These are phyloP conservation scores for Leptodontidium sp. DNA, from an alignment of 2,329 filamentous ascomycete species.

Conservation along the genomic window DNA sequence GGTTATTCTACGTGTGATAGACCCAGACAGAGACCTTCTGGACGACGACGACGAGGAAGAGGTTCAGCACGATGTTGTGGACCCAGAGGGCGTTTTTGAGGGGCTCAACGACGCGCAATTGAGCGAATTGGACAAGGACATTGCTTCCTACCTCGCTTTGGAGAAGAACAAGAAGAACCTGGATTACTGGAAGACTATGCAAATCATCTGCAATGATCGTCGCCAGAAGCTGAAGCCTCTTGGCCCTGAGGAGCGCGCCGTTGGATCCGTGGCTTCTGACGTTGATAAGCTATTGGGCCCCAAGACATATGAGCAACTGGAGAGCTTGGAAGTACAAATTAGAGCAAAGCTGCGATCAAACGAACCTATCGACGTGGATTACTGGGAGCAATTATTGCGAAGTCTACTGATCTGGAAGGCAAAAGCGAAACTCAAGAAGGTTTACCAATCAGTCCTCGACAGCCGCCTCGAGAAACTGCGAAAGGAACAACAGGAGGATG, in stretches of 20 bases:
- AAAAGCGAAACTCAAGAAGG: conserved; percentile 80
- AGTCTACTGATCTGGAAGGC: conserved; percentile 92
- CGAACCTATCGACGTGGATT: conserved; percentile 90
- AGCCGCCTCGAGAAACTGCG: conserved; percentile 72
- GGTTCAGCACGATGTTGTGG: conserved; percentile 75
- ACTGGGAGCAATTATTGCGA: conserved; percentile 92
- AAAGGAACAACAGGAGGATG: conserved; percentile 73
- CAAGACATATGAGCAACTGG: conserved; percentile 88
- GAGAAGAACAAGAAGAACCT: conserved; percentile 81
- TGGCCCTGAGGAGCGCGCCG: conserved; percentile 71
- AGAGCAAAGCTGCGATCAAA: conserved; percentile 84
- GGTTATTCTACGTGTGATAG: conserved; percentile 88
- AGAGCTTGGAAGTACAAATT: conserved; percentile 86
- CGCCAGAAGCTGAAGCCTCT: conserved; percentile 69
- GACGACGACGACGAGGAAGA: conserved; percentile 85
- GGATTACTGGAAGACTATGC: conserved; percentile 93
- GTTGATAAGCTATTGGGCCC: conserved; percentile 87
- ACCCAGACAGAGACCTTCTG: conserved; percentile 83
- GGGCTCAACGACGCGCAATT: conserved; percentile 73
- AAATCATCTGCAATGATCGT: conserved; percentile 81
- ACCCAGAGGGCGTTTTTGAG: conserved; percentile 84
- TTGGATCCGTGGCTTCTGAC: conserved; percentile 84
- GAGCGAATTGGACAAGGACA: conserved; percentile 81
- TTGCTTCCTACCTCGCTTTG: conserved; percentile 79
- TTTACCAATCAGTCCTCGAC: conserved; percentile 79